Evolutionary conservation across 345 rosid genomes (phyloP), one percentile per base, ranked within the genome.

Genomic region (Syzygium aromaticum): DNA sequence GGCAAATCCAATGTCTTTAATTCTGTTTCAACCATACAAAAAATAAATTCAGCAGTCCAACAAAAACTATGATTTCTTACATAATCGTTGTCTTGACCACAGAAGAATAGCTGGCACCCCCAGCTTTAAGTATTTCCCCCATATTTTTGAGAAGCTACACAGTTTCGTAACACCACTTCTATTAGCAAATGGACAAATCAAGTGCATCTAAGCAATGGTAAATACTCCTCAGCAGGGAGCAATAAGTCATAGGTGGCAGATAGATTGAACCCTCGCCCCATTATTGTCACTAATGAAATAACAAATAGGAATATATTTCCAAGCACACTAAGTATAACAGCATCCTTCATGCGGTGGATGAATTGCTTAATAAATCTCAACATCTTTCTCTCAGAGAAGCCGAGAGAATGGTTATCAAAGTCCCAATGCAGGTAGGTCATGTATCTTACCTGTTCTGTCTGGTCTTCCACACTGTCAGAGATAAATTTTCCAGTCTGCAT

Each of bases 381-480:
- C 13, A 21, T 73, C 54, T 51, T 84, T 84, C 43, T 52, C 59
- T 84, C 6, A 15, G 33, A 83, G 54, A 83, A 25, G 46, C 46
- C 46, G 46, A 43, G 46, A 51, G 33, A 25, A 52, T 84, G 27
- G 61, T 84, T 10, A 28, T n/a, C 1, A 2, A 30, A 84, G 57
- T 73, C 80, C 49, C 12, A 73, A 73, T 2, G 15, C 49, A 38
- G 80, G 80, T 73, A 73, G 80, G 82, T 28, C 49, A 84, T 16
- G 43, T n/a, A 56, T 15, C 59, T 91, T 90, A 97, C 98, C 97
- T 96, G 98, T 86, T 94, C 98, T 19, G 97, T 95, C 90, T 97
- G 99, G 88, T 92, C 98, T 90, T 95, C 98, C 27, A 97, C 91
- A 46, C 54, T 57, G 49, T 94, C 97, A 0, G 98, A 95, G 85